phyloP scores from a whole-genome alignment of 176 grass and related monocot genomes.

The Luzula sylvatica region DNA sequence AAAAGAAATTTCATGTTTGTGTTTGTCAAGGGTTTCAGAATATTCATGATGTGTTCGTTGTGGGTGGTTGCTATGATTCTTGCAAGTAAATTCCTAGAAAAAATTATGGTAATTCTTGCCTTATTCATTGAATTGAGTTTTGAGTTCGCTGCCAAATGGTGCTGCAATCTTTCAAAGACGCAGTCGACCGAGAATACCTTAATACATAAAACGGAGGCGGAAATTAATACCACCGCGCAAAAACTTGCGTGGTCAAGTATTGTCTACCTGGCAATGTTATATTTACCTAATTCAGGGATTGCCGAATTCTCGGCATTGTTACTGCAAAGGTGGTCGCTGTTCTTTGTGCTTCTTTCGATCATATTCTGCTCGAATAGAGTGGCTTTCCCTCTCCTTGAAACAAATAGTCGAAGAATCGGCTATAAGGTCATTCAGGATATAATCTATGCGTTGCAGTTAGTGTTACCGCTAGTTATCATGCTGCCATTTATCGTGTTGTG shows the following conservation, averaged over 20 bases:
- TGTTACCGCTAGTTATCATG: background rate
- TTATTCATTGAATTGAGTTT: background rate
- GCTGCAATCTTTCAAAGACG: background rate
- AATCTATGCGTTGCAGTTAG: background rate
- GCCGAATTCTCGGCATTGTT: background rate
- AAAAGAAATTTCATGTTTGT: background rate
- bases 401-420: too few species aligned
- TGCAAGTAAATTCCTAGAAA: conserved; percentile 11
- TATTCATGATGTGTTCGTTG: background rate
- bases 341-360: conserved; percentile 7
- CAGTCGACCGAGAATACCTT: background rate
- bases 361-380: conserved; percentile 22
- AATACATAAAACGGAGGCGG: too few species aligned
- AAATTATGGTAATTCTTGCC: background rate
- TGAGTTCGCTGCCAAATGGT: background rate
- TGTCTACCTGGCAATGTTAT: conserved; percentile 4
- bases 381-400: background rate
- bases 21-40: background rate
- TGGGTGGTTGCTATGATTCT: background rate
- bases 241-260: background rate
- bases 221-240: background rate
- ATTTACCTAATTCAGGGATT: conserved; percentile 1
- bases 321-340: conserved; percentile 20
- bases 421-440: background rate
- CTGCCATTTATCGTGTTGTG: conserved; percentile 8